A percentile compares a stretch with the other conserved stretches of the same genome.
phyloP scores from a whole-genome alignment of 1,284 basidiomycete species.

The Naganishia cerealis region DNA sequence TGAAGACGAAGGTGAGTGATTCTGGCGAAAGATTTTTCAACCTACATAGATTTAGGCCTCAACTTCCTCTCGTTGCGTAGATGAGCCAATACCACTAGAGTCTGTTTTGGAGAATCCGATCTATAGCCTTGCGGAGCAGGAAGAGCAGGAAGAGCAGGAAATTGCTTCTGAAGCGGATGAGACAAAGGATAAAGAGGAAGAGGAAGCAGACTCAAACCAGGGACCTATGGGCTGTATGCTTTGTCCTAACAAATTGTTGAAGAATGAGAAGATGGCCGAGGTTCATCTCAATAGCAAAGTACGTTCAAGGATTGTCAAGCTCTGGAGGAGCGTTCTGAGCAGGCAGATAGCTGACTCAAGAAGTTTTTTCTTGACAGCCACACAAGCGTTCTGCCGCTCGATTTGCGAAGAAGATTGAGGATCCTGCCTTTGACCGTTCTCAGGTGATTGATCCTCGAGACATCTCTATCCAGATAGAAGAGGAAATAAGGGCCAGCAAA shows the following conservation, averaged over 20 bases:
- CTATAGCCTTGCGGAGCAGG: conserved; percentile 35
- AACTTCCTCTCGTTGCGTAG: neutral
- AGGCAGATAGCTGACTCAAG: neutral
- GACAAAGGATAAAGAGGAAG: conserved; percentile 42
- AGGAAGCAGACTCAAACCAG: neutral
- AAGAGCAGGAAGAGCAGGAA: conserved; percentile 46
- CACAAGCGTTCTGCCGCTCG: conserved; percentile 22
- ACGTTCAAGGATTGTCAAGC: conserved; percentile 50
- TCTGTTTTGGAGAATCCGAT: conserved; percentile 27
- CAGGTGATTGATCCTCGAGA: conserved; percentile 21
- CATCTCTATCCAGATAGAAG: conserved; percentile 26
- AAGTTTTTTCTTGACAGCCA: neutral
- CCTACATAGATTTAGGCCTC: neutral
- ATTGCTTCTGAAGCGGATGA: conserved; percentile 43
- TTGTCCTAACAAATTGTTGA: conserved; percentile 73
- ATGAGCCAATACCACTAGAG: conserved; percentile 26
- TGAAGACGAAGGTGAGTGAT: conserved; percentile 7
- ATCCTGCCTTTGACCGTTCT: conserved; percentile 21
- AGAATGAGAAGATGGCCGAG: conserved; percentile 63
- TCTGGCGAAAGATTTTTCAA: neutral
- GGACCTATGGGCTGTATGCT: conserved; percentile 61
- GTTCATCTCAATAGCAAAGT: conserved; percentile 68
- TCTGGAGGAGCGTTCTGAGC: neutral
- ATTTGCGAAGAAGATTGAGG: conserved; percentile 22
- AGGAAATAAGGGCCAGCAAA: conserved; percentile 10